Conservation (phyloP, 2,329 filamentous ascomycete species). For the Xylariaceae sp. region DNA sequence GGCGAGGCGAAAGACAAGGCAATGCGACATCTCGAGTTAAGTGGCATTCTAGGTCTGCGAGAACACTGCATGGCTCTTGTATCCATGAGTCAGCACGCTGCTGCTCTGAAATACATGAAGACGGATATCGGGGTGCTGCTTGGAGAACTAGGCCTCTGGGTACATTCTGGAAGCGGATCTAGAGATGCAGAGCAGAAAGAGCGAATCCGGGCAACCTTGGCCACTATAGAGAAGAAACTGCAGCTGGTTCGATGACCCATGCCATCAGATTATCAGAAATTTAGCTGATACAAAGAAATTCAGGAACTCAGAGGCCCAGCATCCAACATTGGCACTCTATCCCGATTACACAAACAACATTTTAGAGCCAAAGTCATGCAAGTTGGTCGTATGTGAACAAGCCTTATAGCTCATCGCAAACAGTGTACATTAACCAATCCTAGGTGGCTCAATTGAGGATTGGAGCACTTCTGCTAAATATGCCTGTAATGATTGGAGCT, state of each 20-base stretch:
- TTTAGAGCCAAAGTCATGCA: too few species aligned
- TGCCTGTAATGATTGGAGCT: conserved; percentile 31
- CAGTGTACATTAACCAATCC: too few species aligned
- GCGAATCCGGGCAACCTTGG: conserved; percentile 30
- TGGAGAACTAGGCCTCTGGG: conserved; percentile 40
- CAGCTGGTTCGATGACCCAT: conserved; percentile 10
- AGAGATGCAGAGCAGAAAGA: conserved; percentile 35
- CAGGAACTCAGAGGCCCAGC: conserved; percentile 7
- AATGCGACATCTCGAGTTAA: conserved; percentile 35
- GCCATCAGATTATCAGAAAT: neutral
- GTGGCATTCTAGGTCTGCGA: conserved; percentile 40
- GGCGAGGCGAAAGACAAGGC: conserved; percentile 21
- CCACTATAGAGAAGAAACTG: conserved; percentile 30
- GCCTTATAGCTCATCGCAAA: too few species aligned
- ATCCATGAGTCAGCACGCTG: conserved; percentile 37
- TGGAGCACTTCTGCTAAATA: conserved; percentile 30
- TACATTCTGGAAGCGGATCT: conserved; percentile 39
- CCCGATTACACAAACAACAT: too few species aligned
- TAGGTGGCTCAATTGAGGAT: neutral
- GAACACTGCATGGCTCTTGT: conserved; percentile 44
- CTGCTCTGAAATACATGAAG: conserved; percentile 35
- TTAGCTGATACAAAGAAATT: too few species aligned
- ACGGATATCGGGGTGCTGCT: conserved; percentile 40
- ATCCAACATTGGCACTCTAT: too few species aligned
- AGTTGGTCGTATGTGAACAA: too few species aligned